These are phyloP conservation scores for Trametes gibbosa DNA, from an alignment of 768 basidiomycete genomes.

Conservation along the genomic window DNA sequence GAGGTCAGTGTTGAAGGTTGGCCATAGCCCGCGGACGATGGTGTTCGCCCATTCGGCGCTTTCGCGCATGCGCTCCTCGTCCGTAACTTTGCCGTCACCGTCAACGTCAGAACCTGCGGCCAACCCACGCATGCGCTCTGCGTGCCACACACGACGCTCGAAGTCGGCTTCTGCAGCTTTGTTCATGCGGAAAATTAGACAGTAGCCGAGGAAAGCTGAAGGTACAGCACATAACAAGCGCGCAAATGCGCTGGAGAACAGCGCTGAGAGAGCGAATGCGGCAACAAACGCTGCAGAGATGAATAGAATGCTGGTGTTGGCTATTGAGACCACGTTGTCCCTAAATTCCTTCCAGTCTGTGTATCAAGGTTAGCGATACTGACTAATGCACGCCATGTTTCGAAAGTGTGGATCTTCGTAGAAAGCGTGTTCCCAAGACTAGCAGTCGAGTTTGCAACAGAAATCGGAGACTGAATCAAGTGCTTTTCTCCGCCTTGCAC, in stretches of 20 bases:
- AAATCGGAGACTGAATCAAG: too few relatives aligned
- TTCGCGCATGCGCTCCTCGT: constrained; percentile 31
- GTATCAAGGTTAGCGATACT: too few relatives aligned
- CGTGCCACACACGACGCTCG: constrained; percentile 32
- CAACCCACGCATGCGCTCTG: constrained; percentile 32
- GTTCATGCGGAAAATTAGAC: constrained; percentile 25
- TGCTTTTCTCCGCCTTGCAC: too few relatives aligned
- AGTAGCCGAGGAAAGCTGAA: constrained; percentile 23
- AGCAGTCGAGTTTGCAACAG: too few relatives aligned
- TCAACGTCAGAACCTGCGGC: constrained; percentile 28
- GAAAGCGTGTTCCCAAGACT: too few relatives aligned
- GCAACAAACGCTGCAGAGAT: constrained; percentile 22
- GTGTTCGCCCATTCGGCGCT: constrained; percentile 68
- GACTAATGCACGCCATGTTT: too few relatives aligned
- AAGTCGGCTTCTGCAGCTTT: constrained; percentile 26
- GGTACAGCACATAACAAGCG: constrained; percentile 21
- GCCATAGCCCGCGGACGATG: constrained; percentile 63
- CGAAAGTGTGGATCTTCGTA: too few relatives aligned
- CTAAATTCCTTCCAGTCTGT: constrained; percentile 30
- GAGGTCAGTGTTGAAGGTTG: constrained; percentile 68
- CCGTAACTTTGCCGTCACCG: constrained; percentile 26
- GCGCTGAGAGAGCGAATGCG: constrained; percentile 18
- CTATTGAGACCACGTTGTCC: constrained; percentile 17
- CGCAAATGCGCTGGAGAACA: constrained; percentile 12
- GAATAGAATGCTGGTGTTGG: constrained; percentile 20